Evolutionary conservation across 352 stramenopile species (phyloP), one percentile per base, ranked within the genome.

Genomic region (Pythium vanterpoolii): DNA sequence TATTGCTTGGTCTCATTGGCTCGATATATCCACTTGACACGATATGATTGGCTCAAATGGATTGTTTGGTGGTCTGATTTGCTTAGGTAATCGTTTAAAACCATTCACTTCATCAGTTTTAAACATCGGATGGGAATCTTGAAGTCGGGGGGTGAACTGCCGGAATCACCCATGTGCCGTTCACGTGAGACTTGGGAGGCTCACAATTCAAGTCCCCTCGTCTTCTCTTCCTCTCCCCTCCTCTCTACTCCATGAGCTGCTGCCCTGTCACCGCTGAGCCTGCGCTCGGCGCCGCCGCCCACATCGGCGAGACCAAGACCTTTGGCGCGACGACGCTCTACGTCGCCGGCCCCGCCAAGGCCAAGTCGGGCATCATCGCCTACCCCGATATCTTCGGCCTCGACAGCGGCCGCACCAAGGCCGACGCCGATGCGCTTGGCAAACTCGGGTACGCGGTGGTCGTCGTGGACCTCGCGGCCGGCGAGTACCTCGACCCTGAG

Each of bases 331-430:
- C 83, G 24, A 87, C 74, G 38, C 56, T 92, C 40, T 92, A 92
- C 68, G 77, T 90, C 46, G 79, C 83, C 5, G 83, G 83, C 14
- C 83, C 83, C 3, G 69, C 80, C 36, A 76, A 33, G 28, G 76
- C 83, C 66, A 89, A 84, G 64, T 69, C 77, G 21, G 83, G 80
- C 46, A 59, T 94, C 39, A 62, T 94, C 40, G 84, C 75, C 26
- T 87, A 74, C 61, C 84, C 84, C 10, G 84, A 94, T 61, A 83
- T 92, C 57, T 91, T 80, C 63, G 84, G 84, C 19, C 66, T 89
- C 18, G 80, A 92, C 74, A 92, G 82, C 56, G 82, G 84, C 45
- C 84, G 84, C 70, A 86, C 74, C 61, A 91, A 92, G 75, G 79
- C 71, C 9, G 81, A 94, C 44, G 81, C 79, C 23, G 79, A 90